Evolutionary conservation across 106 monocot genomes (phyloP).

Genomic region (Cymbidium sinense): DNA sequence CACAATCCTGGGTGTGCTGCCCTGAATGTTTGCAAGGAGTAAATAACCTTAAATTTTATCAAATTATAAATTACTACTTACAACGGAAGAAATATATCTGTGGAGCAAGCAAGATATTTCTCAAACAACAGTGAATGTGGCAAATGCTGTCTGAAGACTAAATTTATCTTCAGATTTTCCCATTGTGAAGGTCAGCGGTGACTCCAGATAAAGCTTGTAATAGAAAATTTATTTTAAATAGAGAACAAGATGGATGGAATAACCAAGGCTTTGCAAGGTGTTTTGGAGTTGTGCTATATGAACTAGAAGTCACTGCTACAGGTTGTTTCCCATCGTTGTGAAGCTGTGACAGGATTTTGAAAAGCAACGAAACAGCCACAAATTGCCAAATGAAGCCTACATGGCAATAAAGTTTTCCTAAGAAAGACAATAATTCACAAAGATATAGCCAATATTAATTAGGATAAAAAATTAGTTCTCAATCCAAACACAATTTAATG

Average conservation of each 20-base stretch:
- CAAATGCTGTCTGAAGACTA: background rate
- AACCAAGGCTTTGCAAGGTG: background rate
- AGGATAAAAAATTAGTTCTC: too few relatives aligned
- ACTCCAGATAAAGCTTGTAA: background rate
- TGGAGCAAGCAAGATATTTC: background rate
- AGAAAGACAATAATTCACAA: too few relatives aligned
- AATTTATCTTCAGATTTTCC: background rate
- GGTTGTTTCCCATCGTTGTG: background rate
- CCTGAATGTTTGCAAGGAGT: constrained; percentile 33
- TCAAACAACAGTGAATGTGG: background rate
- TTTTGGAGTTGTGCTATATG: background rate
- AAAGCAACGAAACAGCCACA: too few relatives aligned
- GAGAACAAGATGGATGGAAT: background rate
- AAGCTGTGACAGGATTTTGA: background rate
- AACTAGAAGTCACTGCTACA: background rate
- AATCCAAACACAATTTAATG: too few relatives aligned
- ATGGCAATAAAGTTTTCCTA: too few relatives aligned
- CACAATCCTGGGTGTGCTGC: constrained; percentile 64
- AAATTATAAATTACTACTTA: background rate
- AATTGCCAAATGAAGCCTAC: too few relatives aligned
- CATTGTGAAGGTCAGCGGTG: background rate
- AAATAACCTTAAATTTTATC: background rate
- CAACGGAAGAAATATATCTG: background rate
- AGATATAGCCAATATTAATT: too few relatives aligned
- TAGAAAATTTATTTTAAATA: background rate